phyloP scores from a whole-genome alignment of 2,329 filamentous ascomycete species.

The Ampelomyces quisqualis region DNA sequence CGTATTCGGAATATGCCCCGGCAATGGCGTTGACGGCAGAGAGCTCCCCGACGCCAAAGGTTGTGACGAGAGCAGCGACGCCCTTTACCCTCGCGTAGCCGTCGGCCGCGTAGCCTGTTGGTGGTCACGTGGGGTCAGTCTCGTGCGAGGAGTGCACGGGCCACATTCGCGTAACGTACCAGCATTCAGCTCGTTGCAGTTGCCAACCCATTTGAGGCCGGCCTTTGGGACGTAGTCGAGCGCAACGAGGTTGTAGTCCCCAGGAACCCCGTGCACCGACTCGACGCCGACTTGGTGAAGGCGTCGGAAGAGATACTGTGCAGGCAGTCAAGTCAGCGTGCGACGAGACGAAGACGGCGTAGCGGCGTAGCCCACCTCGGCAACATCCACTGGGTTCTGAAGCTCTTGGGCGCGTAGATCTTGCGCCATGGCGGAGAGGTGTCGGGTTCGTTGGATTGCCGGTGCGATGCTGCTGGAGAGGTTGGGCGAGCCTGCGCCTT shows the following conservation, averaged over 20 bases:
- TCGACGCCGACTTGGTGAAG: slow-evolving; percentile 48
- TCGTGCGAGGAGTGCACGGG: slow-evolving; percentile 1
- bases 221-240: slow-evolving; percentile 59
- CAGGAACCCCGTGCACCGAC: slow-evolving; percentile 51
- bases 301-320: slow-evolving; percentile 45
- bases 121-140: neutral
- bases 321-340: slow-evolving; percentile 10
- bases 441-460: slow-evolving; percentile 5
- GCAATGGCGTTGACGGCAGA: slow-evolving; percentile 51
- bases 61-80: slow-evolving; percentile 50
- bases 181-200: slow-evolving; percentile 63
- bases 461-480: slow-evolving; percentile 8
- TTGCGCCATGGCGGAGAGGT: slow-evolving; percentile 32
- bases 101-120: slow-evolving; percentile 51
- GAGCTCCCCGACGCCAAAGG: slow-evolving; percentile 53
- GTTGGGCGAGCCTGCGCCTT: slow-evolving; percentile 20
- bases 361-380: slow-evolving; percentile 48
- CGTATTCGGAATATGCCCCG: slow-evolving; percentile 51
- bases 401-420: slow-evolving; percentile 47
- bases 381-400: slow-evolving; percentile 56
- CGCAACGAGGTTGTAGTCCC: slow-evolving; percentile 51
- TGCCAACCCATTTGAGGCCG: slow-evolving; percentile 60
- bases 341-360: slow-evolving; percentile 1
- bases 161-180: slow-evolving; percentile 36
- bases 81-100: slow-evolving; percentile 52